Evolutionary conservation across 352 stramenopile genomes (phyloP).

Genomic region (Thalassiosira mediterranea): DNA sequence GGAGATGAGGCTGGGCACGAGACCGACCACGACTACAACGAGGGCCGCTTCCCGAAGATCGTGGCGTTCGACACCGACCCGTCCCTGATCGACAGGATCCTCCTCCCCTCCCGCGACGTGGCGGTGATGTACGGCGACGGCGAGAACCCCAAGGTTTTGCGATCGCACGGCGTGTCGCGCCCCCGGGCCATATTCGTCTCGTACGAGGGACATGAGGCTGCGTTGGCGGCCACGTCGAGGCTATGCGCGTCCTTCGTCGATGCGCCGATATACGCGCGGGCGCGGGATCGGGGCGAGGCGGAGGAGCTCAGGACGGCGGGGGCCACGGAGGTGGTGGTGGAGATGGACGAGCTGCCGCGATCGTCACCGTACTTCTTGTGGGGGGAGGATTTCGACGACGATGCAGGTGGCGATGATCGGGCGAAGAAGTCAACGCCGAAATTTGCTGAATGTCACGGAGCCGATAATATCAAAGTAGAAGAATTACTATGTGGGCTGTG

Average conservation of each 20-base stretch:
- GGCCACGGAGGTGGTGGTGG: constrained; percentile 63
- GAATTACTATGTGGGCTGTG: too few relatives aligned
- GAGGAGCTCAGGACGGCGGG: constrained; percentile 46
- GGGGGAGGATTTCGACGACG: not conserved
- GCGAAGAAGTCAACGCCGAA: too few relatives aligned
- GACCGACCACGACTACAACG: not conserved
- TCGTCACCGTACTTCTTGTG: constrained; percentile 27
- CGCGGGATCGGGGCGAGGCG: constrained; percentile 40
- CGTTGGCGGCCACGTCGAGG: constrained; percentile 46
- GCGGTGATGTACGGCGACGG: constrained; percentile 65
- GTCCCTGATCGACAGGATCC: constrained; percentile 44
- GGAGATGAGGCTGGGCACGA: too few relatives aligned
- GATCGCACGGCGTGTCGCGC: constrained; percentile 49
- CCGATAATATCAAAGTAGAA: too few relatives aligned
- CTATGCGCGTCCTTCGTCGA: constrained; percentile 49
- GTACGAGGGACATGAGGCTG: constrained; percentile 46
- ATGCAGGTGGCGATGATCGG: too few relatives aligned
- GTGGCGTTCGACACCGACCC: constrained; percentile 65
- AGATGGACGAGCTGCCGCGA: constrained; percentile 65
- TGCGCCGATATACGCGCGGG: constrained; percentile 56
- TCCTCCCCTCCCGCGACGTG: constrained; percentile 30
- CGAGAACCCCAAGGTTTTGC: constrained; percentile 56
- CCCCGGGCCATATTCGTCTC: constrained; percentile 60
- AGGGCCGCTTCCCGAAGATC: constrained; percentile 34
- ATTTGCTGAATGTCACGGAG: too few relatives aligned